A percentile compares a stretch with the other conserved stretches of the same genome.
These are phyloP conservation scores for Pichia heedii DNA, from an alignment of 805 yeast species.

Conservation along the genomic window DNA sequence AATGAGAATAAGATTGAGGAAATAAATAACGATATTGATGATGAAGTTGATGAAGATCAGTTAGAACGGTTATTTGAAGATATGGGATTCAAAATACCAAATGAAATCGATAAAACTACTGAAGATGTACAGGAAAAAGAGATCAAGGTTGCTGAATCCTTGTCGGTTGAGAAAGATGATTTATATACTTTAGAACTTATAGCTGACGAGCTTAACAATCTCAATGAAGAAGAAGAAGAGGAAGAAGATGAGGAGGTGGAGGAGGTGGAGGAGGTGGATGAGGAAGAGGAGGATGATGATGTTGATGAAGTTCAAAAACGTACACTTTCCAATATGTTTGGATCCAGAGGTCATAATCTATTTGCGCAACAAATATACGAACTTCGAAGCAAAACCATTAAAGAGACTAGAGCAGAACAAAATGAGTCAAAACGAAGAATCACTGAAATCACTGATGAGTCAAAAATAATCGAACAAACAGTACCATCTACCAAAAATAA, in stretches of 20 bases:
- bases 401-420: not conserved
- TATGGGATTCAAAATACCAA: slow-evolving; percentile 23
- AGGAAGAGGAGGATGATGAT: slow-evolving; percentile 10
- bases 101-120: not conserved
- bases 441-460: not conserved
- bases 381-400: slow-evolving; percentile 19
- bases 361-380: slow-evolving; percentile 34
- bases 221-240: slow-evolving; percentile 13
- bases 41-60: slow-evolving; percentile 23
- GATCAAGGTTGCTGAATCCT: not conserved
- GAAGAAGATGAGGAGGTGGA: slow-evolving; percentile 10
- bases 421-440: not conserved
- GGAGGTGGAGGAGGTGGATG: slow-evolving; percentile 14
- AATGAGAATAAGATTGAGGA: not conserved
- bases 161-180: slow-evolving; percentile 31
- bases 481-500: slow-evolving; percentile 13
- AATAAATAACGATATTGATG: not conserved
- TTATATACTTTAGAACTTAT: slow-evolving; percentile 44
- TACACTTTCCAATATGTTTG: slow-evolving; percentile 13
- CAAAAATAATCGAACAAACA: not conserved
- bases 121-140: not conserved
- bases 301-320: slow-evolving; percentile 10
- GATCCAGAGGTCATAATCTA: slow-evolving; percentile 26
- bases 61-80: slow-evolving; percentile 27
- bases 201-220: slow-evolving; percentile 35